Percentiles rank a stretch among this genome's conserved stretches.
These are phyloP conservation scores for Arthromyces matolae DNA, from an alignment of 768 basidiomycete genomes.

Conservation along the genomic window DNA sequence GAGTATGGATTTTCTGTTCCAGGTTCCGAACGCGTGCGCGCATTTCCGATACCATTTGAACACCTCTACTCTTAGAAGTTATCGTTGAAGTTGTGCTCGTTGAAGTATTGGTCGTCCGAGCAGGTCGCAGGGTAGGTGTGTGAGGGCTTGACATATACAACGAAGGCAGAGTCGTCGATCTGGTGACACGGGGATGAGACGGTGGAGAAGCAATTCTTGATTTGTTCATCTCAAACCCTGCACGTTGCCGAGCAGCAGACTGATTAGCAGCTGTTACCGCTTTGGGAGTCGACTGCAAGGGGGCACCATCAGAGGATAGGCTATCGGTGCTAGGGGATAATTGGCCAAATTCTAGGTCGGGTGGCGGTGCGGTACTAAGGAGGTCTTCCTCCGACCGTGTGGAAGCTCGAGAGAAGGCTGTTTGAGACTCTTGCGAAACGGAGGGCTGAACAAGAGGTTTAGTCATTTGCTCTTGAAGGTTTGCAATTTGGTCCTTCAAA, in stretches of 20 bases:
- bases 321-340: slow-evolving; percentile 44
- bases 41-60: slow-evolving; percentile 93
- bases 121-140: slow-evolving; percentile 38
- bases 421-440: slow-evolving; percentile 33
- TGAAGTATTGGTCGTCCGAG: slow-evolving; percentile 34
- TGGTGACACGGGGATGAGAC: slow-evolving; percentile 37
- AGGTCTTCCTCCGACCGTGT: slow-evolving; percentile 52
- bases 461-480: slow-evolving; percentile 36
- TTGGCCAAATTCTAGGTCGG: slow-evolving; percentile 59
- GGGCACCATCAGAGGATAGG: slow-evolving; percentile 30
- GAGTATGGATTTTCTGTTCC: slow-evolving; percentile 85
- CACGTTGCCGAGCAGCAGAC: slow-evolving; percentile 46
- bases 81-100: slow-evolving; percentile 40
- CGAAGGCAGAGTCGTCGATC: slow-evolving; percentile 57
- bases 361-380: slow-evolving; percentile 53
- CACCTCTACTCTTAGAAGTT: slow-evolving; percentile 71
- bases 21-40: slow-evolving; percentile 77
- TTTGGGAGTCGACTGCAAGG: slow-evolving; percentile 38
- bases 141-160: slow-evolving; percentile 48
- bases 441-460: slow-evolving; percentile 22
- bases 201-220: slow-evolving; percentile 44
- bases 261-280: slow-evolving; percentile 38
- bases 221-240: slow-evolving; percentile 45
- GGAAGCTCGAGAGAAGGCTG: slow-evolving; percentile 24
- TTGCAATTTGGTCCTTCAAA: slow-evolving; percentile 59